These are phyloP conservation scores for Benincasa hispida DNA, from an alignment of 306 rosid genomes.

Conservation along the genomic window DNA sequence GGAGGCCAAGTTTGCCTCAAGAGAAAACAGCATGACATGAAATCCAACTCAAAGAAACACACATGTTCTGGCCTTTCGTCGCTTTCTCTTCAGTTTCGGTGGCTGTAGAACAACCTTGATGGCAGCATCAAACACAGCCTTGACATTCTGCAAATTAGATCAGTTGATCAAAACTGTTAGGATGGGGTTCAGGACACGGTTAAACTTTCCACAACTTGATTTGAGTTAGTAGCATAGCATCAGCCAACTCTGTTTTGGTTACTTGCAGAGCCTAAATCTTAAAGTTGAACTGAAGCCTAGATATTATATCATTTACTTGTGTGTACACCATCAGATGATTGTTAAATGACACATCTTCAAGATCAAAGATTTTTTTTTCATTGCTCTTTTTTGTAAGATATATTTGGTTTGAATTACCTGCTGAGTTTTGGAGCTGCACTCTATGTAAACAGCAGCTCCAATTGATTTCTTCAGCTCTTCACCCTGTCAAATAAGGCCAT, in stretches of 20 bases:
- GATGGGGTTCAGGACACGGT: neutral
- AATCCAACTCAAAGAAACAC: constrained; percentile 18
- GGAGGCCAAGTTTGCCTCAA: constrained; percentile 2
- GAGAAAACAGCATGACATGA: neutral
- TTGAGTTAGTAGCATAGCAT: neutral
- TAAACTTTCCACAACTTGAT: neutral
- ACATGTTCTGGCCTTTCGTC: constrained; percentile 27
- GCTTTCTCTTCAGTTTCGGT: constrained; percentile 32
- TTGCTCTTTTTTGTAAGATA: neutral
- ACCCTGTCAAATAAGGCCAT: constrained; percentile 37
- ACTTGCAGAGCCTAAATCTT: neutral
- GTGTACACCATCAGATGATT: neutral
- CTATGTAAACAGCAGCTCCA: constrained; percentile 83
- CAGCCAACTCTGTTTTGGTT: neutral
- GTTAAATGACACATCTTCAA: neutral
- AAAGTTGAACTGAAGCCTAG: neutral
- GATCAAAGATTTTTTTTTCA: neutral
- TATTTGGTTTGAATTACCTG: constrained; percentile 31
- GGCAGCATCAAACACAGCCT: constrained; percentile 58
- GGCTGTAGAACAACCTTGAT: constrained; percentile 55
- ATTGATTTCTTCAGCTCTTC: constrained; percentile 86
- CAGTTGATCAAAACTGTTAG: neutral
- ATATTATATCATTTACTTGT: neutral
- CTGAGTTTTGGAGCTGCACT: constrained; percentile 94
- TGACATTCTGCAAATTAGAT: constrained; percentile 29